Percentiles rank a stretch among this genome's conserved stretches.
Evolutionary conservation across 2,329 filamentous ascomycete genomes (phyloP).

Genomic region (Fusarium subglutinans): DNA sequence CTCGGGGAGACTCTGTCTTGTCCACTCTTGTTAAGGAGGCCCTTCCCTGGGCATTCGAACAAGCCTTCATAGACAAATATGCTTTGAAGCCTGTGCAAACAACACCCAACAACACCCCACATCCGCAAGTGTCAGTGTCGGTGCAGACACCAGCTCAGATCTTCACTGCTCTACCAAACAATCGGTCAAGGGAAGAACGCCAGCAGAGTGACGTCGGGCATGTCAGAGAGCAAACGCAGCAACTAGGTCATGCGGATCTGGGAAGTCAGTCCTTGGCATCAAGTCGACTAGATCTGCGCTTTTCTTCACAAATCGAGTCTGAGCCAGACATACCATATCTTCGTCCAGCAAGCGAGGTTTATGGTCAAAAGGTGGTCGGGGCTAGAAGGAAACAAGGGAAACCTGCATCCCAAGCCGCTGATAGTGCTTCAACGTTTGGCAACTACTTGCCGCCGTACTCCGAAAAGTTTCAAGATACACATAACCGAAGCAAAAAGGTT

Average conservation of each 20-base stretch:
- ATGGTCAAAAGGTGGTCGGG: slow-evolving; percentile 37
- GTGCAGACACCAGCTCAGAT: neutral
- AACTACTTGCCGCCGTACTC: neutral
- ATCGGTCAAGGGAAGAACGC: neutral
- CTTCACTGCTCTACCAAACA: neutral
- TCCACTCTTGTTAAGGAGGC: slow-evolving; percentile 51
- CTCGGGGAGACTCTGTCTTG: slow-evolving; percentile 47
- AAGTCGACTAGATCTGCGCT: neutral
- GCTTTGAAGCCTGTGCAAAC: neutral
- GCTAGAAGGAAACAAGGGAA: neutral
- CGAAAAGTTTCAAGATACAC: neutral
- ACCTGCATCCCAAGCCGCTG: neutral
- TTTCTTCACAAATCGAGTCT: neutral
- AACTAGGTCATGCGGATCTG: neutral
- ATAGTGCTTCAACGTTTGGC: neutral
- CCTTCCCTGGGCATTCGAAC: slow-evolving; percentile 48
- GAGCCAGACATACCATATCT: slow-evolving; percentile 34
- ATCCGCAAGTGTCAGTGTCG: neutral
- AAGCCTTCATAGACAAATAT: slow-evolving; percentile 12
- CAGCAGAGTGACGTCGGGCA: neutral
- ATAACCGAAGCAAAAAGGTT: neutral
- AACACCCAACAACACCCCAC: neutral
- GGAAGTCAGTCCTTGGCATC: neutral
- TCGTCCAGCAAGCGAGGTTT: slow-evolving; percentile 44
- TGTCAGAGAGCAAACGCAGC: neutral